Percentiles rank a stretch among this genome's conserved stretches.
These are phyloP conservation scores for Tetrahymena elliotti DNA, from an alignment of 73 alveolate genomes.

Conservation along the genomic window DNA sequence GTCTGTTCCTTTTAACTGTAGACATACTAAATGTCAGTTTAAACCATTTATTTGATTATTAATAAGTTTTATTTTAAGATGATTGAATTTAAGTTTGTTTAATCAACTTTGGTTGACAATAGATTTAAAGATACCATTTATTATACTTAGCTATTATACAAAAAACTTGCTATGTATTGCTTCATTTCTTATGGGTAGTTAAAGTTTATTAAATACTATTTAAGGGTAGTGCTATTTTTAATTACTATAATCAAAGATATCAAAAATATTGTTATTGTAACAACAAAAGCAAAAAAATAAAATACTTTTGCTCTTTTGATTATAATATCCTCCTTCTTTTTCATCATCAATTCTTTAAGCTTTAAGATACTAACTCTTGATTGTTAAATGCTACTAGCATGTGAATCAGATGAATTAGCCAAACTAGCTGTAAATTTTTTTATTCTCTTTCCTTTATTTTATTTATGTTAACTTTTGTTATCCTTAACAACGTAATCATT, in stretches of 20 bases:
- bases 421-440: neutral
- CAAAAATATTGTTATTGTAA: neutral
- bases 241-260: neutral
- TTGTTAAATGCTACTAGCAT: neutral
- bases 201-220: neutral
- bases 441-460: neutral
- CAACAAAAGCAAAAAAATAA: neutral
- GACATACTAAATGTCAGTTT: neutral
- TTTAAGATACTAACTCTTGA: neutral
- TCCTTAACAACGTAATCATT: too few relatives aligned
- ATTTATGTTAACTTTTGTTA: neutral
- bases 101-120: neutral
- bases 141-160: neutral
- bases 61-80: too few relatives aligned
- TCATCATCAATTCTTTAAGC: neutral
- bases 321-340: neutral
- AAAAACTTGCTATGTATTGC: neutral
- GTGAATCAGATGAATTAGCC: neutral
- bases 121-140: neutral
- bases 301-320: neutral
- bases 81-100: neutral
- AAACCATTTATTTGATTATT: too few relatives aligned
- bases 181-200: neutral
- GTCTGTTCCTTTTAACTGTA: too few relatives aligned
- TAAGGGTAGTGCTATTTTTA: neutral